A percentile compares a stretch with the other conserved stretches of the same genome.
Conservation (phyloP, 345 rosid species). For the Eucalyptus regnans region DNA sequence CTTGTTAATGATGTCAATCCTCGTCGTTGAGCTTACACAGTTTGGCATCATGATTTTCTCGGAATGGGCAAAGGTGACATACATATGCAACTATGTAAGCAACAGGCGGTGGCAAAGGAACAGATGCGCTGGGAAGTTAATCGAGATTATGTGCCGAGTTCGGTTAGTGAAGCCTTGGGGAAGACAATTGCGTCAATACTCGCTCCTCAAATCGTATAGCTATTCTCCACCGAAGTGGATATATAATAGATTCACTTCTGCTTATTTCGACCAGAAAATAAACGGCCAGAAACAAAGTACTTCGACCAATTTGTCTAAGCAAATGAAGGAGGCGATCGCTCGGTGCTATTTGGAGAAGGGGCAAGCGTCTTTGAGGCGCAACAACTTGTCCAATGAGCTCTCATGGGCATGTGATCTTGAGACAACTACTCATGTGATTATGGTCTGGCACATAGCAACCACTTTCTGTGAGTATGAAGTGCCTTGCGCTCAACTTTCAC, state of each 20-base stretch:
- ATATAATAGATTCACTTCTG: background rate
- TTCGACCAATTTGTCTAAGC: background rate
- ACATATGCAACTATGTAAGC: background rate
- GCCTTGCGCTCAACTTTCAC: fast-evolving
- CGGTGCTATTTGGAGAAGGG: background rate
- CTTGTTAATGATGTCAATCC: background rate
- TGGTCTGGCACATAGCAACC: too few species aligned
- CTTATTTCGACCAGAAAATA: background rate
- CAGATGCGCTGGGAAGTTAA: background rate
- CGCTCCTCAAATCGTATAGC: background rate
- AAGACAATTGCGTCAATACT: background rate
- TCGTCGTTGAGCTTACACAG: background rate
- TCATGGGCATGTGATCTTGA: too few species aligned
- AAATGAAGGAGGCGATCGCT: background rate
- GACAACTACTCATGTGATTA: too few species aligned
- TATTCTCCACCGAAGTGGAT: background rate
- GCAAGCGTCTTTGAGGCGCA: too few species aligned
- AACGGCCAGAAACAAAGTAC: fast-evolving
- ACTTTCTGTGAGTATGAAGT: too few species aligned
- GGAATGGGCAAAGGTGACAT: background rate
- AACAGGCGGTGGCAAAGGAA: background rate
- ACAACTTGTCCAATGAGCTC: fast-evolving
- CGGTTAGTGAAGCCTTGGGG: background rate
- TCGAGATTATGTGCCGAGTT: background rate
- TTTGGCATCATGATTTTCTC: background rate